These are phyloP conservation scores for Penicillium subrubescens DNA, from an alignment of 495 filamentous ascomycete species.

Conservation along the genomic window DNA sequence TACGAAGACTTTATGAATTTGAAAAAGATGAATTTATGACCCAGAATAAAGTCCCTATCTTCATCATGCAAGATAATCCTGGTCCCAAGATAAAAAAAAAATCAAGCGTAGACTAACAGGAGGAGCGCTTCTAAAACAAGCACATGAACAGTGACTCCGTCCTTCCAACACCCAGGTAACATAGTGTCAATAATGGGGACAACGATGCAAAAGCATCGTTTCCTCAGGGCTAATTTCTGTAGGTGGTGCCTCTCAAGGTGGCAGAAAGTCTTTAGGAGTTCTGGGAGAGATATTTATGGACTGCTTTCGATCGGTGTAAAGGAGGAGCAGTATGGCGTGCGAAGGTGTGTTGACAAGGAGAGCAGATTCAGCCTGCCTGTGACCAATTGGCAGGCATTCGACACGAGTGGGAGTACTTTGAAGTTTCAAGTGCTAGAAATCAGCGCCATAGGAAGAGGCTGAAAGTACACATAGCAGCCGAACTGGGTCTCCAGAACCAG, in stretches of 20 bases:
- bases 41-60: slow-evolving; percentile 14
- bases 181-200: background rate
- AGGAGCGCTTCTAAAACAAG: slow-evolving; percentile 7
- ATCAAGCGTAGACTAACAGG: slow-evolving; percentile 4
- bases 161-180: background rate
- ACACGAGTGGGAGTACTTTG: background rate
- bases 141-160: slow-evolving; percentile 8
- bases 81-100: background rate
- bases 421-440: background rate
- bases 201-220: background rate
- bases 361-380: background rate
- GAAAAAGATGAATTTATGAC: slow-evolving; percentile 14
- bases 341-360: background rate
- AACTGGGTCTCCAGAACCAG: background rate
- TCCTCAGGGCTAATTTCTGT: background rate
- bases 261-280: background rate
- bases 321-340: background rate
- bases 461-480: background rate
- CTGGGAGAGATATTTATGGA: background rate
- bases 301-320: background rate
- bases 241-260: background rate
- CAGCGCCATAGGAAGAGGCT: background rate
- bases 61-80: slow-evolving; percentile 7
- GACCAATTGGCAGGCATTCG: background rate
- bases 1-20: slow-evolving; percentile 25